Evolutionary conservation across 495 filamentous ascomycete genomes (phyloP).

Genomic region (Physcia stellaris): DNA sequence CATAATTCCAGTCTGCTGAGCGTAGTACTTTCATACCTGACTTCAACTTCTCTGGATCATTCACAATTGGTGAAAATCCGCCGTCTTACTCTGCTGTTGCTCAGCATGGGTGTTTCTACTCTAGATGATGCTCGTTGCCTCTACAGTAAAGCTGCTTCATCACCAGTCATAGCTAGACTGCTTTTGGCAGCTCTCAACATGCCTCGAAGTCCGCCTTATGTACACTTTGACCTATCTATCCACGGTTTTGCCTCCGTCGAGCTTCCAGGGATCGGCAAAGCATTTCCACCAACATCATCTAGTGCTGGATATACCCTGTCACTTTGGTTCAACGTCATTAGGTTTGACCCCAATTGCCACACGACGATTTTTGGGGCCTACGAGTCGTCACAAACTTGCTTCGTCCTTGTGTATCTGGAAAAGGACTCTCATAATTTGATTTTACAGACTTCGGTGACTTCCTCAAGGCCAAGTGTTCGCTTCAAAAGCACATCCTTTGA

Average conservation of each 20-base stretch:
- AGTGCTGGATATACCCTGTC: conserved; percentile 75
- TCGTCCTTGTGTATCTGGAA: conserved; percentile 85
- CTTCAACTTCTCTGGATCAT: conserved; percentile 29
- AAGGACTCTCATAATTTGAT: conserved; percentile 93
- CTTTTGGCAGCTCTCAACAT: conserved; percentile 57
- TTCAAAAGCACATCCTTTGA: conserved; percentile 75
- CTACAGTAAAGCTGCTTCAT: conserved; percentile 49
- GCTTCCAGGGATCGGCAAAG: conserved; percentile 62
- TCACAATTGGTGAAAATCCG: conserved; percentile 44
- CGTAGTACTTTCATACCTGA: conserved; percentile 53
- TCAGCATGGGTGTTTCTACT: conserved; percentile 55
- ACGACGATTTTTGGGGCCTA: conserved; percentile 95
- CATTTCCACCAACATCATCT: conserved; percentile 65
- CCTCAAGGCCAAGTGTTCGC: conserved; percentile 73
- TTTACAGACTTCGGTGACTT: conserved; percentile 85
- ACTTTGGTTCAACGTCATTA: conserved; percentile 75
- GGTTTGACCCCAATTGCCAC: conserved; percentile 71
- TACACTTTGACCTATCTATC: conserved; percentile 86
- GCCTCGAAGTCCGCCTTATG: conserved; percentile 63
- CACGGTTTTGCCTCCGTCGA: conserved; percentile 84
- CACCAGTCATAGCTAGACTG: conserved; percentile 51
- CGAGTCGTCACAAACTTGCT: conserved; percentile 84
- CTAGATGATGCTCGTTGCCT: conserved; percentile 70
- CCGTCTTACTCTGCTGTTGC: conserved; percentile 42
- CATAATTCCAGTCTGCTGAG: conserved; percentile 67